Base-by-base conservation (phyloP, 495 filamentous ascomycete genomes). In the Aspergillus incahuasiensis region DNA sequence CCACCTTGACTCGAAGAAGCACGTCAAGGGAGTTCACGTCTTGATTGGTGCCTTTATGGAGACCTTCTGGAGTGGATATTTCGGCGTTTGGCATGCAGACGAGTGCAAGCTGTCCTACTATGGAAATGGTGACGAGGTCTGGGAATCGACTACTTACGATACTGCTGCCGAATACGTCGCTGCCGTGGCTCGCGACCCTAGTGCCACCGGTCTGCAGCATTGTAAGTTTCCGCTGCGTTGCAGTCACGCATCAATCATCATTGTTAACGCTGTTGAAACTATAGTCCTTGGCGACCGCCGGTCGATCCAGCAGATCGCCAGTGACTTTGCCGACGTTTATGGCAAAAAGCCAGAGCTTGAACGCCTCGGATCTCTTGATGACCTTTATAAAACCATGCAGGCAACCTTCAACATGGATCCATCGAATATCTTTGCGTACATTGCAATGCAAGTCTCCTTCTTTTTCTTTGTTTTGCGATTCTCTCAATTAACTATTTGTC, bases 1-100 rank as follows among this genome's bases (percentile, higher is more conserved):
- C 0, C 74, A 79, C 52, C 62, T 78, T 5, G 66, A 74, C 16
- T 64, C 64, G 24, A 74, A 71, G 61, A 63, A 68, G 52, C 67
- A 46, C 56, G 77, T 59, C 8, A 35, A 9, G 8, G 12, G 32
- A 5, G 32, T 35, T 5, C 32, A 35, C 13, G 13, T 35, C 6
- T 11, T 35, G 12, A 11, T 35, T 3, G 32, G 32, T 12, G 32
- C 6, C 6, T 35, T 35, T 11, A 15, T 35, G 32, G 32, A 35
- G 32, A 5, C 32, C 6, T 7, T 35, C 32, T 35, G 6, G 6
- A 35, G 32, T 11, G 2, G 6, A 3, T 35, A 7, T 12, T 35
- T 35, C 9, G 32, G 32, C 6, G 13, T 35, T 11, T 5, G 6
- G 4, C 6, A 35, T 35, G 32, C 32, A 12, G 5, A 35, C 5